Evolutionary conservation across 1,139 yeast genomes (phyloP).

Genomic region (Candida buenavistaensis): DNA sequence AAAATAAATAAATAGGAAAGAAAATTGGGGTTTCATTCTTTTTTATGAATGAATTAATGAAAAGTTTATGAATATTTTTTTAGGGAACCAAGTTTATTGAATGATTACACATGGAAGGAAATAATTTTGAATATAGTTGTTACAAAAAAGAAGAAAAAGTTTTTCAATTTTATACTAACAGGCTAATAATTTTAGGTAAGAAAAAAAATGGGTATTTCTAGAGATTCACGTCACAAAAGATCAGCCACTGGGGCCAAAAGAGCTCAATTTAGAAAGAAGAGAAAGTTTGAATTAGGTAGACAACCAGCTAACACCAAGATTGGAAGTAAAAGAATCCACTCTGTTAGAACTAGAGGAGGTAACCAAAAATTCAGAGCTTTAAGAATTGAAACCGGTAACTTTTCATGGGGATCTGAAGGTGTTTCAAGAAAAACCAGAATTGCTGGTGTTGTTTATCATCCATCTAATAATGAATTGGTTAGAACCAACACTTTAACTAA

Average conservation of each 20-base stretch:
- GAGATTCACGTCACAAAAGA: constrained; percentile 99
- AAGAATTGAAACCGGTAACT: constrained; percentile 99
- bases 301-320: constrained; percentile 99
- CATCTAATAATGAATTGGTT: constrained; percentile 98
- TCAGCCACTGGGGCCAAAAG: constrained; percentile 99
- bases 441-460: constrained; percentile 97
- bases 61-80: no score
- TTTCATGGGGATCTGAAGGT: constrained; percentile 99
- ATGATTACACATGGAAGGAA: no score
- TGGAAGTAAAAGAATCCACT: constrained; percentile 98
- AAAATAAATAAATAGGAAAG: no score
- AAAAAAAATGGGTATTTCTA: constrained; percentile 98
- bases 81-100: no score
- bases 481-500: constrained; percentile 99
- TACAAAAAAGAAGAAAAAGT: no score
- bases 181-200: constrained; percentile 16
- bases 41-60: no score
- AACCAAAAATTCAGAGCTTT: constrained; percentile 99
- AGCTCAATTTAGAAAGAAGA: constrained; percentile 99
- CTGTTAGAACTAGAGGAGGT: constrained; percentile 99
- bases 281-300: constrained; percentile 99
- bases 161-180: no score
- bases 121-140: no score
- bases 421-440: constrained; percentile 98
- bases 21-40: no score